Conservation (phyloP, 352 stramenopile genomes). For the Ochromonadaceae sp. region DNA sequence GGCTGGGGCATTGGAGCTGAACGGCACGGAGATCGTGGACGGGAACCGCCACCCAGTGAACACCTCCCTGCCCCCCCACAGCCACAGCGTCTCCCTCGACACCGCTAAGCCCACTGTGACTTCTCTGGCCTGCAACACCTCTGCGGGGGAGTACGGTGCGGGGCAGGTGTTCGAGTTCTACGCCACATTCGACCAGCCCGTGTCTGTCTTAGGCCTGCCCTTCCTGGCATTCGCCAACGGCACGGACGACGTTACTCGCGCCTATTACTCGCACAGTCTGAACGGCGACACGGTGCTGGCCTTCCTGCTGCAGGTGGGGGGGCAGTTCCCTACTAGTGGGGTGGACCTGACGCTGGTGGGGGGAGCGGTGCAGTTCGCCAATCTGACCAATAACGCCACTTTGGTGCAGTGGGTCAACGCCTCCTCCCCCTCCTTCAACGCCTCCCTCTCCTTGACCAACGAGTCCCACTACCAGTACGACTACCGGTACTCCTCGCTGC, state of each 20-base stretch:
- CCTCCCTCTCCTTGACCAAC: background rate
- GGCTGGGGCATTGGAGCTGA: background rate
- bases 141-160: background rate
- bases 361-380: background rate
- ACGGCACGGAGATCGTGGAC: background rate
- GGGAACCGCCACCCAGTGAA: conserved; percentile 1
- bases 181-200: background rate
- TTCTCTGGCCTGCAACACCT: background rate
- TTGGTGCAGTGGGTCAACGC: background rate
- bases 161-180: background rate
- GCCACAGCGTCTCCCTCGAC: background rate
- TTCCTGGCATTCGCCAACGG: background rate
- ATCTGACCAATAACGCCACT: background rate
- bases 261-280: background rate
- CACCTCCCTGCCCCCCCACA: background rate
- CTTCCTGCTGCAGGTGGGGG: background rate
- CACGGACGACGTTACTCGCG: background rate
- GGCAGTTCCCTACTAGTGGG: background rate
- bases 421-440: background rate
- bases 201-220: background rate
- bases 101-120: background rate
- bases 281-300: background rate
- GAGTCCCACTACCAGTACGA: background rate
- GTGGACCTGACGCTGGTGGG: background rate
- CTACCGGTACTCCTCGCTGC: too few relatives aligned